phyloP scores from a whole-genome alignment of 257 asterid genomes.

The Capsicum rhomboideum region DNA sequence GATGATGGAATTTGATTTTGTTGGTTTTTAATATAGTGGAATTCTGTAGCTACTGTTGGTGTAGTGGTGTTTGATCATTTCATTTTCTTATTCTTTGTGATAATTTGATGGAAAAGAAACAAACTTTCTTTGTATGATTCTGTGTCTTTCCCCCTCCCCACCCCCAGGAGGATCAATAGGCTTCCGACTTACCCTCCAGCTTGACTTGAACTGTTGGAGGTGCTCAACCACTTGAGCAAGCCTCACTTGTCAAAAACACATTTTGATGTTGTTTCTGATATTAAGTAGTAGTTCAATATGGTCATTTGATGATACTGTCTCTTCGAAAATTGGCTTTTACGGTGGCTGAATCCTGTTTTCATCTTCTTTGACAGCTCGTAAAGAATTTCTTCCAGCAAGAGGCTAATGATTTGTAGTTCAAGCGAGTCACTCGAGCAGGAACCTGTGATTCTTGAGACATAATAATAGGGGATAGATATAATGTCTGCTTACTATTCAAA shows the following conservation, averaged over 20 bases:
- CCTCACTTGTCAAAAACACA: too few species aligned
- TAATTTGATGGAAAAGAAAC: not conserved
- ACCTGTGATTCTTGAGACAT: not conserved
- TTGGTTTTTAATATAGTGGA: not conserved
- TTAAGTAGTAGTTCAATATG: not conserved
- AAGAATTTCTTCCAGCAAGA: not conserved
- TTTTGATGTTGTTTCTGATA: not conserved
- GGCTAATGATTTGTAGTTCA: slow-evolving; percentile 16
- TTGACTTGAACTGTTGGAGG: too few species aligned
- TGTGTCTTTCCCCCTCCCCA: too few species aligned
- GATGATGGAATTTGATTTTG: slow-evolving; percentile 3
- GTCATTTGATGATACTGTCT: not conserved
- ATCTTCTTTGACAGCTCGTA: not conserved
- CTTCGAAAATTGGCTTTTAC: not conserved
- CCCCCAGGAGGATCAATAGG: too few species aligned
- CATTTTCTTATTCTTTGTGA: not conserved
- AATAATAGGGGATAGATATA: slow-evolving; percentile 5
- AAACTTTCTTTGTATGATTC: not conserved
- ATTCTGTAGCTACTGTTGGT: not conserved
- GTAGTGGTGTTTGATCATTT: not conserved
- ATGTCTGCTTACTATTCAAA: slow-evolving; percentile 53
- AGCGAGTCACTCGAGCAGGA: not conserved
- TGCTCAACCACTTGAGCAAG: too few species aligned
- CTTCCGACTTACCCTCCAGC: too few species aligned
- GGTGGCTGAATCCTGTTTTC: slow-evolving; percentile 2